Evolutionary conservation across 371 early-diverging fungal genomes (phyloP).

Genomic region (Mucor circinelloides): DNA sequence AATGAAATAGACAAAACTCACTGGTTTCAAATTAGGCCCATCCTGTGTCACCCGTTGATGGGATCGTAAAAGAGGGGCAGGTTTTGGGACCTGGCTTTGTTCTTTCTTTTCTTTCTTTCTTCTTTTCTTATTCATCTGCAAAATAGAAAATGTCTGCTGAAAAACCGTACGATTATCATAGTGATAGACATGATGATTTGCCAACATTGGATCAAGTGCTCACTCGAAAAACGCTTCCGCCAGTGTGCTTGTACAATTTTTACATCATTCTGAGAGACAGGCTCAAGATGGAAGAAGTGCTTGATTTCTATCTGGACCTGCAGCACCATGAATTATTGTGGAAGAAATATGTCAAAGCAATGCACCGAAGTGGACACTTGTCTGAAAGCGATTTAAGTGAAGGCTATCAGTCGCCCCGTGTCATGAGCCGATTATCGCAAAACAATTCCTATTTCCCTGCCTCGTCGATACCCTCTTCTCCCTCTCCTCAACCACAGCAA

Average conservation of each 20-base stretch:
- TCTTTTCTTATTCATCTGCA: neutral
- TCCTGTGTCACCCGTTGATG: neutral
- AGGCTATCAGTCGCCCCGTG: constrained; percentile 41
- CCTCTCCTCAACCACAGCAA: neutral
- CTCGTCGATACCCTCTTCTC: neutral
- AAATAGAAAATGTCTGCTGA: neutral
- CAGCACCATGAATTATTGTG: constrained; percentile 66
- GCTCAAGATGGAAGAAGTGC: constrained; percentile 60
- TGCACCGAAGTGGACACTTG: constrained; percentile 42
- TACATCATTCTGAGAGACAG: constrained; percentile 69
- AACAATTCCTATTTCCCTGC: neutral
- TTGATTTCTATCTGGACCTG: constrained; percentile 73
- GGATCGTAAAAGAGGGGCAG: neutral
- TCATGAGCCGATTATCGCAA: constrained; percentile 38
- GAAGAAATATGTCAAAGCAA: constrained; percentile 53
- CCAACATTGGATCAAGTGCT: constrained; percentile 67
- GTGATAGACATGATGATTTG: constrained; percentile 24
- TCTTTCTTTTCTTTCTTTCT: constrained; percentile 5
- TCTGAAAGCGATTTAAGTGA: constrained; percentile 46
- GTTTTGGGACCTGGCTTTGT: neutral
- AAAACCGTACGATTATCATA: neutral
- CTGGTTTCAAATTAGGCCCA: neutral
- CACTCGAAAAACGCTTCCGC: constrained; percentile 62
- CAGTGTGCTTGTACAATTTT: constrained; percentile 69
- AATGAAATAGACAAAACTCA: constrained; percentile 3